phyloP scores from a whole-genome alignment of 257 asterid genomes.

The Salvia hispanica region DNA sequence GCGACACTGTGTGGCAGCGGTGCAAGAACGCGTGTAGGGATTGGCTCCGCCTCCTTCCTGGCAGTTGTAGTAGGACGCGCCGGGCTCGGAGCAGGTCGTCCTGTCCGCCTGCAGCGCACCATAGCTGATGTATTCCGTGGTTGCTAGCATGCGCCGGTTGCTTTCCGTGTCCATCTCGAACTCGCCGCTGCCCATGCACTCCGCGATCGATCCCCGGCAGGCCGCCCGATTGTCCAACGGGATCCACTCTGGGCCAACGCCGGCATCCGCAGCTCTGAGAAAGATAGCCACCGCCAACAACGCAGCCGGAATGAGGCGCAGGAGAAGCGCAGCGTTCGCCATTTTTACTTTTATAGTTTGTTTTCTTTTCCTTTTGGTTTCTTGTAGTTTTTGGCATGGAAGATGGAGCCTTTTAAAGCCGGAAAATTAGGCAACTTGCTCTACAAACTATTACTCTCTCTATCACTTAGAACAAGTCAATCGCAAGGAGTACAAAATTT shows the following conservation, averaged over 20 bases:
- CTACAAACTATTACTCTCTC: no score
- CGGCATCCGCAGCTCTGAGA: constrained; percentile 28
- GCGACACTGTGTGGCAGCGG: constrained; percentile 64
- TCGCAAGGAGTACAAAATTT: no score
- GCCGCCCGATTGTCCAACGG: constrained; percentile 27
- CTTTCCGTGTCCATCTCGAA: constrained; percentile 49
- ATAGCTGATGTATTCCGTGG: constrained; percentile 44
- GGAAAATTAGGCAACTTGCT: neutral
- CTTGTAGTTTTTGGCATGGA: neutral
- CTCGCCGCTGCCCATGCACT: constrained; percentile 36
- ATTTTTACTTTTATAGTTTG: neutral
- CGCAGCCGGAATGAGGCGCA: constrained; percentile 32
- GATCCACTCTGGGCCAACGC: constrained; percentile 33
- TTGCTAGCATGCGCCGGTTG: constrained; percentile 49
- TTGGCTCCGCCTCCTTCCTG: constrained; percentile 64
- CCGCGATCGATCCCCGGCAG: constrained; percentile 56
- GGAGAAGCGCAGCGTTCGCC: constrained; percentile 33
- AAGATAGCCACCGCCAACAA: constrained; percentile 23
- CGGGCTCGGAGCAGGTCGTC: constrained; percentile 52
- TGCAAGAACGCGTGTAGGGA: constrained; percentile 72
- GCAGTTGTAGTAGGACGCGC: constrained; percentile 80
- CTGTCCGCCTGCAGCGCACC: constrained; percentile 47
- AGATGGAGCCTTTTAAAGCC: neutral
- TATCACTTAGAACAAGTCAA: no score
- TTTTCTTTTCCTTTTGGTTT: no score